phyloP scores from a whole-genome alignment of 1,139 yeast genomes.

The Pichia sp. region DNA sequence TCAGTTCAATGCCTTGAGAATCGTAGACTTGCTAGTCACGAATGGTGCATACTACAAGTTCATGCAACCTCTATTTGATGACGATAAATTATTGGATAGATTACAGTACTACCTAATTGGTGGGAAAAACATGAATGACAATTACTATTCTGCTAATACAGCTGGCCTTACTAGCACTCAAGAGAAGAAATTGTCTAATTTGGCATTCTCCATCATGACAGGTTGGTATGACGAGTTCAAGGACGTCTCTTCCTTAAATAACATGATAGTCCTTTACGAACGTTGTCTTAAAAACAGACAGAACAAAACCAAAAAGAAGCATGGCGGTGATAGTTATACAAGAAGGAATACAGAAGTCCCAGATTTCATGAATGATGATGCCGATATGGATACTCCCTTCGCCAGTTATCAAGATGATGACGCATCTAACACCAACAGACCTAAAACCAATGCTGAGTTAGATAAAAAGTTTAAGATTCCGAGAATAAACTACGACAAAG shows the following conservation, averaged over 20 bases:
- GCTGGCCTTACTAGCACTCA: conserved; percentile 28
- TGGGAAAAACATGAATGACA: conserved; percentile 30
- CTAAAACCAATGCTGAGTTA: conserved; percentile 33
- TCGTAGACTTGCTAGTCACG: conserved; percentile 68
- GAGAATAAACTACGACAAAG: conserved; percentile 59
- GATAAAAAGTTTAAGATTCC: conserved; percentile 59
- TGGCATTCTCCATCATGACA: conserved; percentile 35
- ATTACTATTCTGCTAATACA: neutral
- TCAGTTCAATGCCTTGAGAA: conserved; percentile 58
- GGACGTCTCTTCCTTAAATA: conserved; percentile 41
- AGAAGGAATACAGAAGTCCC: conserved; percentile 24
- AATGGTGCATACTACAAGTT: conserved; percentile 51
- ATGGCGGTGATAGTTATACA: neutral
- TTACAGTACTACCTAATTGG: conserved; percentile 42
- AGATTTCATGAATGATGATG: conserved; percentile 41
- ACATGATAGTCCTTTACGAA: conserved; percentile 43
- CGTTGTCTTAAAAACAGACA: conserved; percentile 22
- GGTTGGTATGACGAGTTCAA: conserved; percentile 58
- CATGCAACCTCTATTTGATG: conserved; percentile 50
- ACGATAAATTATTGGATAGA: conserved; percentile 63
- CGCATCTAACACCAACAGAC: conserved; percentile 2
- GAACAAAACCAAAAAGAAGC: conserved; percentile 9
- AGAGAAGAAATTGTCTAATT: conserved; percentile 34
- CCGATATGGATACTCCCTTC: conserved; percentile 32
- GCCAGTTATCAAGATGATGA: conserved; percentile 14